Base-by-base conservation (phyloP, 257 asterid species). In the Solanum pennellii region DNA sequence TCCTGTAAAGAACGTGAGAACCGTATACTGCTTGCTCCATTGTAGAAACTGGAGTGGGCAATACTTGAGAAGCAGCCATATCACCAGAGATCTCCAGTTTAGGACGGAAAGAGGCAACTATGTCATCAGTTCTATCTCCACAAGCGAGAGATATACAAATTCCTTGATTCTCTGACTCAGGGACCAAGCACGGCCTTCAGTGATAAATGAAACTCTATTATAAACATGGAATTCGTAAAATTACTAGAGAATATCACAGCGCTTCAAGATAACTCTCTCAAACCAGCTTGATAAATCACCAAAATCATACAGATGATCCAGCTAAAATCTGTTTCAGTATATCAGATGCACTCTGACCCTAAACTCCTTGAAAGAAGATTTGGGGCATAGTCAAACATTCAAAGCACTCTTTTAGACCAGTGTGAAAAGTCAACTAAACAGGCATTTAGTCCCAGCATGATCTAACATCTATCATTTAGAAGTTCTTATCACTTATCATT, bases 61-160 rank as follows among this genome's bases (percentile, higher is more conserved):
- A 73, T 16, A 92, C 88, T 86, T 93, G 99, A 65, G 98, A 89
- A 86, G 90, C 86, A 86, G 85, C 89, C 35, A 82, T 8, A 72
- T 88, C 91, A 59, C 88, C 85, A 49, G 86, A 66, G 21, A 21
- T 86, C 90, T 92, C 98, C 12, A 95, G 88, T 93, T 90, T 96
- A 77, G 99, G 99, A 87, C 99, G 99, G 91, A 93, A 97, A 84
- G 99, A 90, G 79, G 99, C 98, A 83, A 95, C 97, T 87, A 96
- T 90, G 84, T 97, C 92, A 45, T 92, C 93, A 39, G 89, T 89
- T 29, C 85, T 65, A 79, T 91, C 86, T 88, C 94, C 91, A 86
- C 88, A 93, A 87, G 99, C 95, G 79, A 95, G 95, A 86, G 99
- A 95, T 86, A 97, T 94, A 87, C 99, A 97, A 86, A 96, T 96